Evolutionary conservation across 352 stramenopile genomes (phyloP).

Genomic region (Globisporangium recalcitrans): DNA sequence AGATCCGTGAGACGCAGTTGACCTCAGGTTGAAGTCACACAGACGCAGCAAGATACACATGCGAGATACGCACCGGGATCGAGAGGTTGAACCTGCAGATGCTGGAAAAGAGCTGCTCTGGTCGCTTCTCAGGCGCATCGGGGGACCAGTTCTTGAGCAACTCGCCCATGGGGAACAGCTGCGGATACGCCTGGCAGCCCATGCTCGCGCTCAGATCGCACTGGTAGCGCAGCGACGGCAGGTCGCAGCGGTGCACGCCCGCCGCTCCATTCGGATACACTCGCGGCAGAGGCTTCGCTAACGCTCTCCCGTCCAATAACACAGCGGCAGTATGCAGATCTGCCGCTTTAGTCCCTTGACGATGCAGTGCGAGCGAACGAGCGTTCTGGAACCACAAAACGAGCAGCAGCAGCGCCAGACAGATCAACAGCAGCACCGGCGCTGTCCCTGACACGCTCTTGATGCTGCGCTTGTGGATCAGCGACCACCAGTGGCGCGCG

Average conservation of each 20-base stretch:
- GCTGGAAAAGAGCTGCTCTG: constrained; percentile 42
- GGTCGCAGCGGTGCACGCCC: constrained; percentile 47
- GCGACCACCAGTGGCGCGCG: background rate
- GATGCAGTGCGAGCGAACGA: background rate
- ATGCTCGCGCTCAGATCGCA: constrained; percentile 34
- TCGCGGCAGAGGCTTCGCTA: constrained; percentile 26
- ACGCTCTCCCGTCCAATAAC: constrained; percentile 27
- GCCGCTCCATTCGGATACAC: constrained; percentile 40
- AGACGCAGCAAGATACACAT: background rate
- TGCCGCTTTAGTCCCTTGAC: too few relatives aligned
- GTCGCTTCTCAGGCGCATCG: constrained; percentile 32
- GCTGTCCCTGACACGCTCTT: background rate
- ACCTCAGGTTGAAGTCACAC: background rate
- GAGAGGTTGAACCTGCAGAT: constrained; percentile 68
- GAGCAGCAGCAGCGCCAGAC: background rate
- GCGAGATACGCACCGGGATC: constrained; percentile 27
- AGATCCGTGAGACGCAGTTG: constrained; percentile 1
- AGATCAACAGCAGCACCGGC: background rate
- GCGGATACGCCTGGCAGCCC: constrained; percentile 57
- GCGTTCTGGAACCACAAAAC: background rate
- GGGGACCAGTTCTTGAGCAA: constrained; percentile 82
- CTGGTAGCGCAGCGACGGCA: constrained; percentile 51
- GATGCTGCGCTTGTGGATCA: background rate
- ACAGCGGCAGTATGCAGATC: constrained; percentile 8
- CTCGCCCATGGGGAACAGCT: constrained; percentile 60